Conservation (phyloP, 2,329 filamentous ascomycete genomes). For the Pseudogymnoascus verrucosus region DNA sequence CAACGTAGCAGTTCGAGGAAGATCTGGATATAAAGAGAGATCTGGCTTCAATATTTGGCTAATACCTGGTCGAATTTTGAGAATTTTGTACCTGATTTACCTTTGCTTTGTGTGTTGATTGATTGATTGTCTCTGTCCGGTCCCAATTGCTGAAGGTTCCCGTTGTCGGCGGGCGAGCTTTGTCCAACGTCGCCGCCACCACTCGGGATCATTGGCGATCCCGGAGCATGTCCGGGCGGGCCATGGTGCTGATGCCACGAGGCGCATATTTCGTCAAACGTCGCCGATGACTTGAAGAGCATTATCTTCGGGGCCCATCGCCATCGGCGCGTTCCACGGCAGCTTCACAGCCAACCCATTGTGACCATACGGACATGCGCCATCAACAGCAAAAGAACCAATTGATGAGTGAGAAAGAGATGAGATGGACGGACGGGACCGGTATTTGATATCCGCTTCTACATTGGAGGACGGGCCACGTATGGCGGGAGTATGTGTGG, state of each 20-base stretch:
- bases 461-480: not conserved
- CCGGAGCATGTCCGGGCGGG: not conserved
- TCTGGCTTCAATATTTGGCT: not conserved
- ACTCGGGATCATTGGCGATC: conserved; percentile 1
- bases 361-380: not conserved
- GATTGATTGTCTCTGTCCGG: not conserved
- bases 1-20: not conserved
- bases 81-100: not conserved
- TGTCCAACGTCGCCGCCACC: not conserved
- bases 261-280: conserved; percentile 1
- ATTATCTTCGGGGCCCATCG: not conserved
- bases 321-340: not conserved
- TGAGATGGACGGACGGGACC: not conserved
- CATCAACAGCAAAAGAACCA: not conserved
- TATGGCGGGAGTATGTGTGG: not conserved
- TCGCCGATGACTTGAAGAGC: not conserved
- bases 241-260: not conserved
- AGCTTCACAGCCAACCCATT: not conserved
- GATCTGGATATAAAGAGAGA: not conserved
- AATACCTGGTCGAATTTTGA: not conserved
- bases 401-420: not conserved
- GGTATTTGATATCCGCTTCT: not conserved
- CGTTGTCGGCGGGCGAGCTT: not conserved
- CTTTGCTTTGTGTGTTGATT: not conserved
- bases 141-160: not conserved